Conservation (phyloP, 495 filamentous ascomycete species). For the Hypoxylon fuscum region DNA sequence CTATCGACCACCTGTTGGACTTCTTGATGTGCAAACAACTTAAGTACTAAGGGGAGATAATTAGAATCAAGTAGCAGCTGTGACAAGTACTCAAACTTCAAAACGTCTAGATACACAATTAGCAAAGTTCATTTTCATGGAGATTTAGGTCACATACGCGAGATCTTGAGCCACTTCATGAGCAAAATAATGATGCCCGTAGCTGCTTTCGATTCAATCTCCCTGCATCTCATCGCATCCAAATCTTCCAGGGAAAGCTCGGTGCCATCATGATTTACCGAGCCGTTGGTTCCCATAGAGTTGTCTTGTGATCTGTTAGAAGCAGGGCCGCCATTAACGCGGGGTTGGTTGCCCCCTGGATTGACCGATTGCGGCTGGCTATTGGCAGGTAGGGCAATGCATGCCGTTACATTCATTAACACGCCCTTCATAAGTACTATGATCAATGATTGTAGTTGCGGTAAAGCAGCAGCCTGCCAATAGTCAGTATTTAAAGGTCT, state of each 20-base stretch:
- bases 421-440: constrained; percentile 91
- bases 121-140: constrained; percentile 27
- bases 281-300: constrained; percentile 43
- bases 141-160: constrained; percentile 67
- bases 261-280: constrained; percentile 48
- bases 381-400: constrained; percentile 52
- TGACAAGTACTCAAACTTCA: constrained; percentile 95
- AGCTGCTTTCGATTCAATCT: constrained; percentile 90
- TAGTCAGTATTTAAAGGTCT: constrained; percentile 21
- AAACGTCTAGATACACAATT: constrained; percentile 69
- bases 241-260: constrained; percentile 71
- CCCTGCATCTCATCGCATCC: constrained; percentile 79
- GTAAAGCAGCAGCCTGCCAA: constrained; percentile 73
- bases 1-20: constrained; percentile 87
- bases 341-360: constrained; percentile 41
- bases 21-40: constrained; percentile 92
- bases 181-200: constrained; percentile 84
- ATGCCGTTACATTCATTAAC: constrained; percentile 78
- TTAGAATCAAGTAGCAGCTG: constrained; percentile 93
- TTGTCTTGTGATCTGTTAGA: constrained; percentile 42
- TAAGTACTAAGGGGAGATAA: constrained; percentile 89
- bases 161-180: constrained; percentile 96
- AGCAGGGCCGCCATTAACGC: constrained; percentile 47
- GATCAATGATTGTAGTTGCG: constrained; percentile 90
- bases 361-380: constrained; percentile 47